Evolutionary conservation across 1,139 yeast genomes (phyloP), one percentile per base, ranked within the genome.

Genomic region (Lodderomyces theae): DNA sequence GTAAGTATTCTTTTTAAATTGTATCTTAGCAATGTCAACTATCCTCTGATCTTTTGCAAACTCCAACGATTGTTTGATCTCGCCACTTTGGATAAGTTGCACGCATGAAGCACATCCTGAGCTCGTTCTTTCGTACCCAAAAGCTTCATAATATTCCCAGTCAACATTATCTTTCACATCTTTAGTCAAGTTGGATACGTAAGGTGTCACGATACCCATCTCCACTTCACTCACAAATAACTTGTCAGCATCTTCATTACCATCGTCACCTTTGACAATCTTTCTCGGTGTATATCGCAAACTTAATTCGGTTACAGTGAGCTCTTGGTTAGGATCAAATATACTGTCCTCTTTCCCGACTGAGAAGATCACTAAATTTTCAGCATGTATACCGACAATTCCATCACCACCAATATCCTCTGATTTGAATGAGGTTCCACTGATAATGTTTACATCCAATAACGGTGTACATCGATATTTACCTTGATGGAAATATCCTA

Each of bases 321-420:
- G 65, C 37, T 78, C 79, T 35, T 74, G 70, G 13, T 62, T 64
- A 4, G 74, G 58, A 38, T 70, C 72, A 42, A 61, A 58, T 4
- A 52, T 60, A 2, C 53, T 45, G 8, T 57, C 56, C 26, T 46
- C 51, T 25, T 42, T 42, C 0, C 83, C 86, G 16, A 85, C 57
- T 0, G 83, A 75, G 55, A 84, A 77, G 31, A 87, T 84, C 2
- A 74, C 64, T 50, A 86, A 65, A 21, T 67, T 69, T 37, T 67
- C 70, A 4, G 72, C 77, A 30, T 70, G 65, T 10, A 85, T 69
- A 0, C 87, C 89, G 19, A 86, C 82, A 10, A 84, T 66, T 69
- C 90, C 69, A 59, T 76, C 61, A 51, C 74, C 53, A 60, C 75
- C 76, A 40, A 79, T 79, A 45, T 84, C 94, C 44, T 77, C 85